A percentile compares a stretch with the other conserved stretches of the same genome.
Evolutionary conservation across 208 protist species (phyloP).

Genomic region (Kentomonas sorsogonicus): DNA sequence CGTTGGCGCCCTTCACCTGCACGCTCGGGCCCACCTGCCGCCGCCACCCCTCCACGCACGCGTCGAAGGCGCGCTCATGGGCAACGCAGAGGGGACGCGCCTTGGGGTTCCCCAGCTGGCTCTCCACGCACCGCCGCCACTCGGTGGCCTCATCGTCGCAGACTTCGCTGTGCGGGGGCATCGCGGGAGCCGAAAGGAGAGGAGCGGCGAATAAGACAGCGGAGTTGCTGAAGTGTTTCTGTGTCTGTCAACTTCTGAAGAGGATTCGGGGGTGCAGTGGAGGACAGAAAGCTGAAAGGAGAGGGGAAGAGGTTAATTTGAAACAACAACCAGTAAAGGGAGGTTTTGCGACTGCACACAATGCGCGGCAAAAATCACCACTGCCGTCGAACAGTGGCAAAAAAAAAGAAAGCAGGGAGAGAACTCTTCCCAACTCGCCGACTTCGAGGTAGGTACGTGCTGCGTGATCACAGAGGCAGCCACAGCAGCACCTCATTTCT

Average conservation of each 20-base stretch:
- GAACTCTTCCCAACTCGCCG: background rate
- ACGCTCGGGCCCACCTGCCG: conserved; percentile 28
- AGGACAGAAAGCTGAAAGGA: background rate
- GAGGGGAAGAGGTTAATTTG: too few relatives aligned
- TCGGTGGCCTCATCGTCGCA: conserved; percentile 58
- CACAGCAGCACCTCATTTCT: too few relatives aligned
- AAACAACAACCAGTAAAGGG: background rate
- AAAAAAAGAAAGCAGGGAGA: conserved; percentile 1
- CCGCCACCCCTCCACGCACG: conserved; percentile 51
- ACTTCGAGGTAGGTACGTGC: too few relatives aligned
- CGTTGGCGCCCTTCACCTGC: conserved; percentile 57
- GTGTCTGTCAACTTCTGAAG: too few relatives aligned
- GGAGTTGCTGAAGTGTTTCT: too few relatives aligned
- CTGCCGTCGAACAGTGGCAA: background rate
- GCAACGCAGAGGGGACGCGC: conserved; percentile 28
- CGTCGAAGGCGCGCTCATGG: conserved; percentile 40
- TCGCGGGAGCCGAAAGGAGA: too few relatives aligned
- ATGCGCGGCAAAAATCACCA: too few relatives aligned
- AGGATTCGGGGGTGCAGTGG: too few relatives aligned
- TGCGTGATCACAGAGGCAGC: too few relatives aligned
- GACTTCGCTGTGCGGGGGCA: too few relatives aligned
- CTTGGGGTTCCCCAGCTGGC: conserved; percentile 31
- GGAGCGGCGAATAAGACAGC: too few relatives aligned
- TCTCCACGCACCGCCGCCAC: conserved; percentile 59
- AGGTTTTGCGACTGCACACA: too few relatives aligned